phyloP scores from a whole-genome alignment of 495 filamentous ascomycete genomes.

The Acidiella bohemica region DNA sequence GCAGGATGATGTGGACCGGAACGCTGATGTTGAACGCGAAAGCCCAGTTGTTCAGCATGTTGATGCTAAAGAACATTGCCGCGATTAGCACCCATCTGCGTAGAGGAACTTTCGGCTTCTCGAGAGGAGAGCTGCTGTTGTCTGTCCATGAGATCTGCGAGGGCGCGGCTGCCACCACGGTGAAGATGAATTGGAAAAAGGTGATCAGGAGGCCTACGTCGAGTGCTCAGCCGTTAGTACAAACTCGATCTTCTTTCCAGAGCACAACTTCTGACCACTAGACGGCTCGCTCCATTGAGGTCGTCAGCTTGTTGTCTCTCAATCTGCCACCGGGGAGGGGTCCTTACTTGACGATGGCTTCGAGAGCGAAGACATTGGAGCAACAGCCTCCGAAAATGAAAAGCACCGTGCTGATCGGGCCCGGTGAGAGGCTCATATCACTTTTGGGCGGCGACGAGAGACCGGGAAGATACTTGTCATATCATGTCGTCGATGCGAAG shows the following conservation, averaged over 20 bases:
- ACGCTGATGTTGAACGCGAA: constrained; percentile 96
- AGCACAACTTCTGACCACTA: constrained; percentile 27
- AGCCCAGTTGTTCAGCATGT: constrained; percentile 91
- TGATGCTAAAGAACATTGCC: constrained; percentile 79
- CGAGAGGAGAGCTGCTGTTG: too few relatives aligned
- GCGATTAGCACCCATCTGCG: constrained; percentile 78
- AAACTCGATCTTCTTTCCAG: too few relatives aligned
- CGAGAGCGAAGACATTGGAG: constrained; percentile 93
- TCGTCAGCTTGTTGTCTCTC: constrained; percentile 15
- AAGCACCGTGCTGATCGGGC: not conserved
- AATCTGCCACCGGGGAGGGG: constrained; percentile 1
- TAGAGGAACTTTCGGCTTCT: constrained; percentile 64
- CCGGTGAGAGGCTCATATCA: too few relatives aligned
- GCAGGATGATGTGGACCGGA: constrained; percentile 90
- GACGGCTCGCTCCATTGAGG: constrained; percentile 26
- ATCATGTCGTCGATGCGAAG: too few relatives aligned
- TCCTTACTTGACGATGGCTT: constrained; percentile 85
- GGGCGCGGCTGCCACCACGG: constrained; percentile 51
- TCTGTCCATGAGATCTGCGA: constrained; percentile 64
- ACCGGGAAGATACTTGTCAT: too few relatives aligned
- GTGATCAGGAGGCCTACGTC: constrained; percentile 70
- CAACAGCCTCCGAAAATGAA: constrained; percentile 77
- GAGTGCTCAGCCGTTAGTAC: constrained; percentile 3
- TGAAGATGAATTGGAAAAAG: constrained; percentile 83
- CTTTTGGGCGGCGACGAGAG: too few relatives aligned